Evolutionary conservation across 1,284 basidiomycete species (phyloP).

Genomic region (Sphaerobolus stellatus): DNA sequence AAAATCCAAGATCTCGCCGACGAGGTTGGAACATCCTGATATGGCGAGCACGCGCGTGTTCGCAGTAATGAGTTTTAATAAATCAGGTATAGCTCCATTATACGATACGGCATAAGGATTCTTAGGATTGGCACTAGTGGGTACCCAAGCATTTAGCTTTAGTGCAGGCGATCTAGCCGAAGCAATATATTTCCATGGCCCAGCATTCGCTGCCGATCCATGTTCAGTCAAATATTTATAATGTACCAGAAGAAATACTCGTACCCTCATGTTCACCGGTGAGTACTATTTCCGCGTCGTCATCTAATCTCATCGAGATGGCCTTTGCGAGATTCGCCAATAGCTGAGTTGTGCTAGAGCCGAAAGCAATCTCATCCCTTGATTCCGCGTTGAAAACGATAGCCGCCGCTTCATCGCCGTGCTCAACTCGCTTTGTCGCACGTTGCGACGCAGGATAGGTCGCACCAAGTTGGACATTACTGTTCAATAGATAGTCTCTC

Average conservation of each 20-base stretch:
- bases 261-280: conserved; percentile 77
- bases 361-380: conserved; percentile 64
- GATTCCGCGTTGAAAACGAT: conserved; percentile 63
- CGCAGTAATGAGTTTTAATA: conserved; percentile 59
- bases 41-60: conserved; percentile 74
- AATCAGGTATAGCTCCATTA: conserved; percentile 44
- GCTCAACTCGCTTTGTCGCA: conserved; percentile 52
- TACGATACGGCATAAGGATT: conserved; percentile 69
- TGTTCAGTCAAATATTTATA: background rate
- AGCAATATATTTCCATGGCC: conserved; percentile 76
- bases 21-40: conserved; percentile 74
- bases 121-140: conserved; percentile 39
- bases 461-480: conserved; percentile 73
- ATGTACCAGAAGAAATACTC: conserved; percentile 11
- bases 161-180: conserved; percentile 52
- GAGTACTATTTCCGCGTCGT: conserved; percentile 71
- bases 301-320: conserved; percentile 50
- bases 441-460: conserved; percentile 58
- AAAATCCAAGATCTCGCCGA: conserved; percentile 67
- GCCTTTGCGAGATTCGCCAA: conserved; percentile 64
- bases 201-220: conserved; percentile 58
- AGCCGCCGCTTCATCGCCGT: conserved; percentile 52
- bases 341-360: conserved; percentile 65
- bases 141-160: conserved; percentile 59
- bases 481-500: conserved; percentile 64